These are phyloP conservation scores for Talaromyces thailandensis DNA, from an alignment of 495 filamentous ascomycete species.

Conservation along the genomic window DNA sequence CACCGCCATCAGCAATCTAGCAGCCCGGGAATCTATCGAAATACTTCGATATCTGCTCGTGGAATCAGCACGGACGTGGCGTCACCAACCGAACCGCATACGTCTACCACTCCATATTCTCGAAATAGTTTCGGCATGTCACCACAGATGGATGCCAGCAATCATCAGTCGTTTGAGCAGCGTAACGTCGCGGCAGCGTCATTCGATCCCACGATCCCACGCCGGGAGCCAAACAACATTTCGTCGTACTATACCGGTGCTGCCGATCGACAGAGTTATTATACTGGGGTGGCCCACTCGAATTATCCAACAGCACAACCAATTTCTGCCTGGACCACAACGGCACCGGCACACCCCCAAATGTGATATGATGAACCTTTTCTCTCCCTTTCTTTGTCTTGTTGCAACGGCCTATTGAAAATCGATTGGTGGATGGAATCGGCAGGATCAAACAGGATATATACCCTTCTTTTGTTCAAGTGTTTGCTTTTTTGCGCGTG, in stretches of 20 bases:
- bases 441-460: slow-evolving; percentile 4
- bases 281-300: slow-evolving; percentile 23
- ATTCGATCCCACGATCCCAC: slow-evolving; percentile 28
- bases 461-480: slow-evolving; percentile 1
- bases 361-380: slow-evolving; percentile 18
- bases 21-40: slow-evolving; percentile 33
- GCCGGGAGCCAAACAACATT: slow-evolving; percentile 32
- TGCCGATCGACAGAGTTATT: slow-evolving; percentile 28
- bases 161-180: slow-evolving; percentile 21
- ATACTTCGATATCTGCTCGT: slow-evolving; percentile 34
- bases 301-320: slow-evolving; percentile 26
- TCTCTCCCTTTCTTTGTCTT: neutral
- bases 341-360: slow-evolving; percentile 34
- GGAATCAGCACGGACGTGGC: slow-evolving; percentile 33
- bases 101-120: slow-evolving; percentile 26
- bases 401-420: slow-evolving; percentile 5
- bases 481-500: neutral
- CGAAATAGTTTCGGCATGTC: slow-evolving; percentile 32
- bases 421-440: neutral
- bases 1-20: slow-evolving; percentile 31
- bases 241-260: slow-evolving; percentile 24
- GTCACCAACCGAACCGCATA: slow-evolving; percentile 33
- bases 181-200: slow-evolving; percentile 19
- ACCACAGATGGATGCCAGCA: slow-evolving; percentile 22
- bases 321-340: slow-evolving; percentile 31